These are phyloP conservation scores for Sextonia rubra DNA, from an alignment of 164 flowering plant species.

Conservation along the genomic window DNA sequence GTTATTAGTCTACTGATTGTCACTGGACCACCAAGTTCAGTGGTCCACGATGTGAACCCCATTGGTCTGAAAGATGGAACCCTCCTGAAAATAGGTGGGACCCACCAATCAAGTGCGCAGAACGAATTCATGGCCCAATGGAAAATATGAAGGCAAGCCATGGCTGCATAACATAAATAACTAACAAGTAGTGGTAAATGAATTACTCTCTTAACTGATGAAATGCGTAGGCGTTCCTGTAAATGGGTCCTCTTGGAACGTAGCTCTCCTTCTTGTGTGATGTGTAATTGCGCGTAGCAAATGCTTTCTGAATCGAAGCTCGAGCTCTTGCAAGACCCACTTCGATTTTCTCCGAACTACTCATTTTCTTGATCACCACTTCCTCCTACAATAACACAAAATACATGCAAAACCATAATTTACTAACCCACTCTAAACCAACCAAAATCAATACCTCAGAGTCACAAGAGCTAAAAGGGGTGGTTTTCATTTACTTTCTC, in stretches of 20 bases:
- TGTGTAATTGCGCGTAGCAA: not conserved
- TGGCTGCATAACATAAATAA: not conserved
- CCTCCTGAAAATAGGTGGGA: too few relatives aligned
- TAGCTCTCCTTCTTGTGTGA: not conserved
- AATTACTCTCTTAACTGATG: constrained; percentile 29
- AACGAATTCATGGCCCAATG: not conserved
- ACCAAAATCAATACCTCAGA: not conserved
- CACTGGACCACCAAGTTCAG: too few relatives aligned
- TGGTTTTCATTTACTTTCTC: not conserved
- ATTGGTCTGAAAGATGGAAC: too few relatives aligned
- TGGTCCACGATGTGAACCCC: too few relatives aligned
- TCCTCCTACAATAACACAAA: not conserved
- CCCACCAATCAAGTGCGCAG: too few relatives aligned
- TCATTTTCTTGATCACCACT: not conserved
- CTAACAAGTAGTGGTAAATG: not conserved
- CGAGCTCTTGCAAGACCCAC: constrained; percentile 48
- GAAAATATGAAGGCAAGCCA: not conserved
- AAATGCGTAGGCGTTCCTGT: constrained; percentile 53
- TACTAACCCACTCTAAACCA: not conserved
- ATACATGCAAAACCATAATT: not conserved
- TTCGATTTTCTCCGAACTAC: constrained; percentile 23
- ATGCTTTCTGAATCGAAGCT: constrained; percentile 42
- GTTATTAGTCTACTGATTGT: too few relatives aligned
- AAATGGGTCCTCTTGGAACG: constrained; percentile 24
- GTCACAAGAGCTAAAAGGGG: not conserved